These are phyloP conservation scores for Lactarius tabidus DNA, from an alignment of 768 basidiomycete species.

Conservation along the genomic window DNA sequence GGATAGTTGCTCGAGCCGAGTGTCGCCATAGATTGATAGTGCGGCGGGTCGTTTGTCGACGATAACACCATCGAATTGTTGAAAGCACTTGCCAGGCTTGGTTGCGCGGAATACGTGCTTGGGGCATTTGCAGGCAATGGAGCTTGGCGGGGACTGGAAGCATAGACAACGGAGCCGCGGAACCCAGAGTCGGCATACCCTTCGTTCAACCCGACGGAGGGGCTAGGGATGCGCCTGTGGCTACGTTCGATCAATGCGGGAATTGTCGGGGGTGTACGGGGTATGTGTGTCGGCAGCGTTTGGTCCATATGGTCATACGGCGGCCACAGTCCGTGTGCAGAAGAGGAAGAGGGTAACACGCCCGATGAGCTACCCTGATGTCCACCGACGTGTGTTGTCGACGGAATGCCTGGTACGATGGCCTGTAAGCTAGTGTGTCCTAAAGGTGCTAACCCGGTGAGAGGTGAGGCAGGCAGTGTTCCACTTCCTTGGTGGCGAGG, in stretches of 20 bases:
- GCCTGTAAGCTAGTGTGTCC: slow-evolving; percentile 10
- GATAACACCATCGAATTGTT: slow-evolving; percentile 15
- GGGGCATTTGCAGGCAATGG: background rate
- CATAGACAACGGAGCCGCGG: slow-evolving; percentile 14
- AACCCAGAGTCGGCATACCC: slow-evolving; percentile 4
- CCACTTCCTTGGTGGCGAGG: slow-evolving; percentile 16
- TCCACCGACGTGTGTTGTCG: background rate
- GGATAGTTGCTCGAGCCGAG: slow-evolving; percentile 9
- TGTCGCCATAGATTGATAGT: slow-evolving; percentile 13
- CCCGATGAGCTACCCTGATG: background rate
- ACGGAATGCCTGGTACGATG: background rate
- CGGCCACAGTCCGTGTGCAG: slow-evolving; percentile 18
- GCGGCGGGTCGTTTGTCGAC: slow-evolving; percentile 7
- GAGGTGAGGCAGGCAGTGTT: slow-evolving; percentile 8
- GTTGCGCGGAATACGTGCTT: slow-evolving; percentile 3
- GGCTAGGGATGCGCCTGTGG: slow-evolving; percentile 6
- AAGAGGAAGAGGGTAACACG: slow-evolving; percentile 1
- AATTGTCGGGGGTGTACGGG: background rate
- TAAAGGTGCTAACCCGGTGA: slow-evolving; percentile 1
- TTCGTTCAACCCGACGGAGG: slow-evolving; percentile 3
- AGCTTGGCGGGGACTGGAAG: slow-evolving; percentile 17
- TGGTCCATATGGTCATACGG: slow-evolving; percentile 15
- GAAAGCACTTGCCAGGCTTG: slow-evolving; percentile 8
- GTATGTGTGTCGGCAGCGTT: background rate
- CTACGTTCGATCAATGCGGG: slow-evolving; percentile 7